Conservation (phyloP, 2,329 filamentous ascomycete species). For the Ascochyta viciae-villosae region DNA sequence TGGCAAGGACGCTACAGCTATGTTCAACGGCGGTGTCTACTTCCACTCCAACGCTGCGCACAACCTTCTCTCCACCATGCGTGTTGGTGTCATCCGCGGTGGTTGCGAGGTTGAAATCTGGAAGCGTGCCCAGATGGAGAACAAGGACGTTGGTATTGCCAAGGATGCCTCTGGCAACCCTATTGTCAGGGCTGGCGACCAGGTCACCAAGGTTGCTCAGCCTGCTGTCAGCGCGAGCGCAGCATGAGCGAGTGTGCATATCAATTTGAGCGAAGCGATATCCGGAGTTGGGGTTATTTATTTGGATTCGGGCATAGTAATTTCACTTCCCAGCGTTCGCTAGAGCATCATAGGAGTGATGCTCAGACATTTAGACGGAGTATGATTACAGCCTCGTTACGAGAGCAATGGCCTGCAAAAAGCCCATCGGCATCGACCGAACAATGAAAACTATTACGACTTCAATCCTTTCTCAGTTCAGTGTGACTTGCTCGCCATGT, state of each 20-base stretch:
- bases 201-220: conserved; percentile 82
- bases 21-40: conserved; percentile 55
- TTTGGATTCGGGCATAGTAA: conserved; percentile 32
- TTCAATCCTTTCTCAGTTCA: background rate
- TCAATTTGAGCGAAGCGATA: conserved; percentile 39
- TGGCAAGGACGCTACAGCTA: conserved; percentile 54
- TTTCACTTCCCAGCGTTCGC: conserved; percentile 40
- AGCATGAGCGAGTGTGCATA: conserved; percentile 58
- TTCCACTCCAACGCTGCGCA: conserved; percentile 53
- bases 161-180: conserved; percentile 82
- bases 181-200: conserved; percentile 83
- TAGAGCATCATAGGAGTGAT: conserved; percentile 28
- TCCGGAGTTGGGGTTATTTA: conserved; percentile 42
- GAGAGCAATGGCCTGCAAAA: conserved; percentile 26
- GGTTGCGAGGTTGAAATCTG: conserved; percentile 55
- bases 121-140: conserved; percentile 52
- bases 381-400: conserved; percentile 35
- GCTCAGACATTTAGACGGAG: conserved; percentile 39
- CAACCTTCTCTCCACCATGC: conserved; percentile 54
- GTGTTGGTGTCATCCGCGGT: conserved; percentile 53
- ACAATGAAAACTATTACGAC: conserved; percentile 27
- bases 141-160: conserved; percentile 78
- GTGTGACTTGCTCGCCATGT: background rate
- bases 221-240: conserved; percentile 85
- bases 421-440: conserved; percentile 26